Evolutionary conservation across 805 yeast genomes (phyloP).

Genomic region (Starmerella etchellsii): DNA sequence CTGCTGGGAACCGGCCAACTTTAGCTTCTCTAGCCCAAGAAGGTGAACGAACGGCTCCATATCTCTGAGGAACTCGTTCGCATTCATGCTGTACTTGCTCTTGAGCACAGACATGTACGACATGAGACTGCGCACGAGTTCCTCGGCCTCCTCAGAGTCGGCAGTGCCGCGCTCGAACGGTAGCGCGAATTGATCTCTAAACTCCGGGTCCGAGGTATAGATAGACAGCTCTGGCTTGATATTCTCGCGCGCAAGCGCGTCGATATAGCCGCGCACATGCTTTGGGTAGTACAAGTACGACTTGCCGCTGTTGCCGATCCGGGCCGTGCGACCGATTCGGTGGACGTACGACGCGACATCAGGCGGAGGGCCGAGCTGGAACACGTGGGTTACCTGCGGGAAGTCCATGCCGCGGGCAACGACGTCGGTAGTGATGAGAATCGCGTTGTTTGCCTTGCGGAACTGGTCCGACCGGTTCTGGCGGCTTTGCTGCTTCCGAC

Average conservation of each 20-base stretch:
- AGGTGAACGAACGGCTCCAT: constrained; percentile 22
- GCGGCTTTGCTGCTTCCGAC: constrained; percentile 55
- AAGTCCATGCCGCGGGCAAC: constrained; percentile 96
- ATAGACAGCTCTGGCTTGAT: constrained; percentile 33
- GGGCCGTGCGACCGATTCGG: constrained; percentile 91
- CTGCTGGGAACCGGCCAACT: constrained; percentile 12
- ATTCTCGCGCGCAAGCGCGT: constrained; percentile 31
- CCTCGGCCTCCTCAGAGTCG: constrained; percentile 20
- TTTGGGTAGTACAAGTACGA: constrained; percentile 49
- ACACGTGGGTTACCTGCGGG: constrained; percentile 72
- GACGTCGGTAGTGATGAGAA: constrained; percentile 78
- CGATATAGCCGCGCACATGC: constrained; percentile 45
- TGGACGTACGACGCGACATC: constrained; percentile 75
- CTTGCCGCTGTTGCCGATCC: constrained; percentile 72
- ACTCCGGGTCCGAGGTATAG: constrained; percentile 16
- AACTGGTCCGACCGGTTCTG: constrained; percentile 45
- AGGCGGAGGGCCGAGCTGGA: constrained; percentile 67
- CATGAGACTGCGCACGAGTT: constrained; percentile 20
- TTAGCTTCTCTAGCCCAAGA: constrained; percentile 19
- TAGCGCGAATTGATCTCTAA: constrained; percentile 10
- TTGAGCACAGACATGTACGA: constrained; percentile 22
- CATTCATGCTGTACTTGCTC: constrained; percentile 15
- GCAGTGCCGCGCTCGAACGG: constrained; percentile 12
- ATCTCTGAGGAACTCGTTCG: constrained; percentile 19
- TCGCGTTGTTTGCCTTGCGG: constrained; percentile 36